These are phyloP conservation scores for Metschnikowia borealis DNA, from an alignment of 805 yeast species.

Conservation along the genomic window DNA sequence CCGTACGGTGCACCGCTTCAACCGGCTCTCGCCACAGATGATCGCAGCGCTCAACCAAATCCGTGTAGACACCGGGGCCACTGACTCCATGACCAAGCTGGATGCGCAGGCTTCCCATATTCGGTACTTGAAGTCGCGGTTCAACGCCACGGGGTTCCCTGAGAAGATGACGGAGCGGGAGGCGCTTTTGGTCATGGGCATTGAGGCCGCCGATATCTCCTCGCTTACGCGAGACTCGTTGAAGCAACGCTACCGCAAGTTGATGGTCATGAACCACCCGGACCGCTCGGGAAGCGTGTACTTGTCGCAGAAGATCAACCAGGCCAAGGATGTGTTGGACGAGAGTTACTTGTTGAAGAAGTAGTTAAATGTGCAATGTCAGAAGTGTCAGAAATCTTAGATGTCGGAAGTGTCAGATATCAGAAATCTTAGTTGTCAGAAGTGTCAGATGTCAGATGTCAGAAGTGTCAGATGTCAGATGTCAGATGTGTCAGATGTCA, in stretches of 20 bases:
- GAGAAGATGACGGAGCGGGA: slow-evolving; percentile 42
- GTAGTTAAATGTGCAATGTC: not conserved
- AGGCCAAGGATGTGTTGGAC: slow-evolving; percentile 40
- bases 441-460: no score
- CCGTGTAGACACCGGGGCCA: slow-evolving; percentile 10
- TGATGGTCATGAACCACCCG: slow-evolving; percentile 42
- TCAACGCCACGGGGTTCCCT: slow-evolving; percentile 27
- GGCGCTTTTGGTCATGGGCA: slow-evolving; percentile 39
- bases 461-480: no score
- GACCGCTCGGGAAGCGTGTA: slow-evolving; percentile 40
- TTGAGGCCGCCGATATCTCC: slow-evolving; percentile 37
- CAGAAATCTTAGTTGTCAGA: no score
- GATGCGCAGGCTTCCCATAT: slow-evolving; percentile 16
- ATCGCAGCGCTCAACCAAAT: slow-evolving; percentile 19
- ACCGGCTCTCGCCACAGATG: slow-evolving; percentile 19
- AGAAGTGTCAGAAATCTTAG: no score
- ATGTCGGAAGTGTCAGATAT: no score
- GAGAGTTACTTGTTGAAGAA: slow-evolving; percentile 33
- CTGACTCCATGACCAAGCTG: slow-evolving; percentile 8
- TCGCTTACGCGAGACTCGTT: slow-evolving; percentile 23
- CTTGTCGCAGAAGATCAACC: slow-evolving; percentile 39
- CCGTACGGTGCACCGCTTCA: slow-evolving; percentile 12
- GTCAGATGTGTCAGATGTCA: no score
- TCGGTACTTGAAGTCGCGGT: slow-evolving; percentile 17
- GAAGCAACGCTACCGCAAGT: slow-evolving; percentile 33